Conservation (phyloP, 148 eudicot genomes). For the Rhododendron ovatum region DNA sequence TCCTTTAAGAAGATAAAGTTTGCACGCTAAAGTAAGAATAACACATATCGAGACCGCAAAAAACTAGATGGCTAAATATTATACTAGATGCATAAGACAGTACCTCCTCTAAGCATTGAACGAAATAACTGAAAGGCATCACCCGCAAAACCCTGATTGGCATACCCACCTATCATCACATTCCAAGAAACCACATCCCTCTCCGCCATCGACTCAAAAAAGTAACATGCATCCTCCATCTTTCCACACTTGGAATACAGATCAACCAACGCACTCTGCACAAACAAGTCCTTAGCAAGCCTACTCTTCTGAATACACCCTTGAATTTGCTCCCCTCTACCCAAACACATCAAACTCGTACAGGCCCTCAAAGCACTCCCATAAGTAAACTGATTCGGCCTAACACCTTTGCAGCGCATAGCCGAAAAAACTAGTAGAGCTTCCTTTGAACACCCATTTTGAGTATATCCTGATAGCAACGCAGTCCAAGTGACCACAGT, state of each 20-base stretch:
- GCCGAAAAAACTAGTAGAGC: slow-evolving; percentile 14
- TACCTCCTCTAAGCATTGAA: slow-evolving; percentile 22
- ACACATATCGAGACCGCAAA: neutral
- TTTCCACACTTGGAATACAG: slow-evolving; percentile 18
- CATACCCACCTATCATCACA: slow-evolving; percentile 23
- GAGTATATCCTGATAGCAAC: slow-evolving; percentile 16
- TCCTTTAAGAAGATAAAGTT: neutral
- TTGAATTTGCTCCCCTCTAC: slow-evolving; percentile 14
- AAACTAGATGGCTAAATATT: neutral
- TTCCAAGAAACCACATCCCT: slow-evolving; percentile 21
- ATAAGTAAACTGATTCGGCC: slow-evolving; percentile 18
- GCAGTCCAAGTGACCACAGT: slow-evolving; percentile 21
- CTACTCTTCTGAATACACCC: slow-evolving; percentile 18
- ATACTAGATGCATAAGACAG: neutral
- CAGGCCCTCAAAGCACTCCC: slow-evolving; percentile 20
- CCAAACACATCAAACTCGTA: slow-evolving; percentile 11
- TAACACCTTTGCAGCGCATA: slow-evolving; percentile 12
- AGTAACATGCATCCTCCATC: slow-evolving; percentile 11
- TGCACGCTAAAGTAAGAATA: neutral
- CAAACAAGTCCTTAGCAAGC: slow-evolving; percentile 13
- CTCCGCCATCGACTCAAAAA: slow-evolving; percentile 17
- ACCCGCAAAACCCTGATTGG: neutral
- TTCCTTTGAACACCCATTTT: slow-evolving; percentile 16
- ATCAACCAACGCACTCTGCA: slow-evolving; percentile 21
- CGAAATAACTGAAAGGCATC: slow-evolving; percentile 17